Conservation (phyloP, 1,139 yeast genomes). For the Tardiomyces digboiensis region DNA sequence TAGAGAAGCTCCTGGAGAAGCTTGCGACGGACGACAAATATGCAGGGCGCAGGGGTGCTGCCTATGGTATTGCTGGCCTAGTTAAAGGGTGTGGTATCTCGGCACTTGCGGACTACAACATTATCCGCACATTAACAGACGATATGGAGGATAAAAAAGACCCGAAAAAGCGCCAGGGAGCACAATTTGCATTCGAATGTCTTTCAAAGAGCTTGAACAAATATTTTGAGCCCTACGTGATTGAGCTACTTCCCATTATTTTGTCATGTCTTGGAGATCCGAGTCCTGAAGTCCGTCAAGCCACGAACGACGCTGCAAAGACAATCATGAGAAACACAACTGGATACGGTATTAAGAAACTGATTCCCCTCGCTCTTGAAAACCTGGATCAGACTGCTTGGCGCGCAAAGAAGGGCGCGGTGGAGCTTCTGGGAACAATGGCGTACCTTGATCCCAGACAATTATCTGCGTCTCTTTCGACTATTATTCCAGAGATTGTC, state of each 20-base stretch:
- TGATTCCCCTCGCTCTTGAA: slow-evolving; percentile 84
- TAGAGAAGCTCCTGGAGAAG: slow-evolving; percentile 49
- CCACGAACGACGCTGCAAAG: slow-evolving; percentile 82
- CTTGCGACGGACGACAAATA: slow-evolving; percentile 41
- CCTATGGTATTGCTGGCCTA: slow-evolving; percentile 81
- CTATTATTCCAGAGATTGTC: slow-evolving; percentile 92
- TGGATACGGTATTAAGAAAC: slow-evolving; percentile 80
- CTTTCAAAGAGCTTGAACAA: slow-evolving; percentile 67
- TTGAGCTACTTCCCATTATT: slow-evolving; percentile 77
- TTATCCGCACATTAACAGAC: slow-evolving; percentile 66
- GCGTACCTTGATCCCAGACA: slow-evolving; percentile 96
- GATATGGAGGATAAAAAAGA: slow-evolving; percentile 86
- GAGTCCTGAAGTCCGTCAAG: slow-evolving; percentile 75
- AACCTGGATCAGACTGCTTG: slow-evolving; percentile 86
- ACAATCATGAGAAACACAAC: slow-evolving; percentile 88
- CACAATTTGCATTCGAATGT: slow-evolving; percentile 79
- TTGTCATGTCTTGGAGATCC: slow-evolving; percentile 79
- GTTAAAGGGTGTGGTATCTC: slow-evolving; percentile 82
- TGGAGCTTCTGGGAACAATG: slow-evolving; percentile 93
- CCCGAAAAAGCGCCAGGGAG: slow-evolving; percentile 73
- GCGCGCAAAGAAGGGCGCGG: slow-evolving; percentile 97
- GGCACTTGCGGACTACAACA: slow-evolving; percentile 63
- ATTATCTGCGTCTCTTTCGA: slow-evolving; percentile 77
- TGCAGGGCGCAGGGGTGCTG: slow-evolving; percentile 80
- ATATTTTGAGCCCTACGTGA: slow-evolving; percentile 87